Percentiles rank a stretch among this genome's conserved stretches.
These are phyloP conservation scores for Petunia hybrid DNA, from an alignment of 305 asterid species.

Conservation along the genomic window DNA sequence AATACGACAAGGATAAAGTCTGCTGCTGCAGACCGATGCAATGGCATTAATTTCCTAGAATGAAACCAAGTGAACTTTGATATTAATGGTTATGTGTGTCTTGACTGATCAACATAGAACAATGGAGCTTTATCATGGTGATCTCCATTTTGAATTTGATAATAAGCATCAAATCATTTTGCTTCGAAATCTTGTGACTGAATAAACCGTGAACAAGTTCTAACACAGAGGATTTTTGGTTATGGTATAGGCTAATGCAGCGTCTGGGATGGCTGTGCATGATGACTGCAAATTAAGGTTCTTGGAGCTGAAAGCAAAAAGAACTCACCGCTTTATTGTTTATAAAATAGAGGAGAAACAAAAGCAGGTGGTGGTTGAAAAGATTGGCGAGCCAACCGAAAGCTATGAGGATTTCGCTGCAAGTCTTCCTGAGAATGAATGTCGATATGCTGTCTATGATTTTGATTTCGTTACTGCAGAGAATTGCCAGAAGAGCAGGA, in stretches of 20 bases:
- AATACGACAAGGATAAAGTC: conserved; percentile 1
- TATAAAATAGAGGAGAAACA: conserved; percentile 72
- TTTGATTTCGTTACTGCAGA: conserved; percentile 71
- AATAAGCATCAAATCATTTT: neutral
- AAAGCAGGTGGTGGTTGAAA: conserved; percentile 68
- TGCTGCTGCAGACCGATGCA: neutral
- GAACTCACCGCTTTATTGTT: conserved; percentile 68
- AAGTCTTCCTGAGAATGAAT: conserved; percentile 65
- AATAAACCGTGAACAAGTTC: conserved; percentile 5
- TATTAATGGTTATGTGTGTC: neutral
- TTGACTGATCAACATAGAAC: neutral
- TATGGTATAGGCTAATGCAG: conserved; percentile 63
- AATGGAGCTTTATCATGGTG: neutral
- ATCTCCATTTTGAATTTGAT: neutral
- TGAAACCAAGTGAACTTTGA: neutral
- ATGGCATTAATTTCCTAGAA: neutral
- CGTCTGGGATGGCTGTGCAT: conserved; percentile 77
- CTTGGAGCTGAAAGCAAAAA: conserved; percentile 71
- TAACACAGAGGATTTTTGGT: conserved; percentile 5
- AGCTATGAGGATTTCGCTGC: conserved; percentile 63
- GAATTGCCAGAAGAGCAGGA: conserved; percentile 73
- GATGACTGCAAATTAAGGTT: conserved; percentile 78
- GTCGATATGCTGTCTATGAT: conserved; percentile 70
- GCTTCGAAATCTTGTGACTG: neutral
- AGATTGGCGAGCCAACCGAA: conserved; percentile 64